phyloP scores from a whole-genome alignment of 371 early-diverging fungal species.

The Mortierella sp. region DNA sequence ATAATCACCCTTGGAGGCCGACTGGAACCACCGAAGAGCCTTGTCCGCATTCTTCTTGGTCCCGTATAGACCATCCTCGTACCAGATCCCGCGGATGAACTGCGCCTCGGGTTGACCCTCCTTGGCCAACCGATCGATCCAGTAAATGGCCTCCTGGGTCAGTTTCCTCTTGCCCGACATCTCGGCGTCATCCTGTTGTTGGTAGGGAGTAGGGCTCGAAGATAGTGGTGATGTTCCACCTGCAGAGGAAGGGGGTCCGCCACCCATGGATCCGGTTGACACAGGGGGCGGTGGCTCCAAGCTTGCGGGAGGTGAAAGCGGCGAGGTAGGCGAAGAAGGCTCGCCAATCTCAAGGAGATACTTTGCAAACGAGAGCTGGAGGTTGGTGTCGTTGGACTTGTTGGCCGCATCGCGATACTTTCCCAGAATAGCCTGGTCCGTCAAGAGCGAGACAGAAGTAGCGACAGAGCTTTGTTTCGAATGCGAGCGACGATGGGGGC shows the following conservation, averaged over 20 bases:
- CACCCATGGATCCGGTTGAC: not conserved
- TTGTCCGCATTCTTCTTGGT: constrained; percentile 64
- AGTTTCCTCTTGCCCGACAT: constrained; percentile 20
- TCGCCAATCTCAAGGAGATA: constrained; percentile 69
- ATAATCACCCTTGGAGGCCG: constrained; percentile 59
- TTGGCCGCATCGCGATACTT: constrained; percentile 76
- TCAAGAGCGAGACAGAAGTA: constrained; percentile 31
- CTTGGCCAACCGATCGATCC: constrained; percentile 78
- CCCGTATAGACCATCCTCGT: constrained; percentile 73
- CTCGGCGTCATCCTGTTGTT: not conserved
- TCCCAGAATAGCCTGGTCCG: constrained; percentile 25
- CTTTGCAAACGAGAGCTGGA: constrained; percentile 80
- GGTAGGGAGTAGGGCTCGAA: constrained; percentile 2
- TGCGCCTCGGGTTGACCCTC: constrained; percentile 76
- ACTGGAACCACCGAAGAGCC: constrained; percentile 57
- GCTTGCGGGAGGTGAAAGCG: not conserved
- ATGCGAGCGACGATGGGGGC: constrained; percentile 21
- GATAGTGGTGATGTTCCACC: not conserved
- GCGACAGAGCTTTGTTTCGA: constrained; percentile 35
- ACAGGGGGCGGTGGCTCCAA: not conserved
- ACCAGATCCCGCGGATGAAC: constrained; percentile 77
- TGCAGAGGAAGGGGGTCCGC: not conserved
- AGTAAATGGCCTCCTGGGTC: constrained; percentile 73
- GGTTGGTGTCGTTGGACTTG: constrained; percentile 72
- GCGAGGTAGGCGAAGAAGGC: not conserved